These are phyloP conservation scores for Zoysia matrella DNA, from an alignment of 202 grass and related monocot species.

Conservation along the genomic window DNA sequence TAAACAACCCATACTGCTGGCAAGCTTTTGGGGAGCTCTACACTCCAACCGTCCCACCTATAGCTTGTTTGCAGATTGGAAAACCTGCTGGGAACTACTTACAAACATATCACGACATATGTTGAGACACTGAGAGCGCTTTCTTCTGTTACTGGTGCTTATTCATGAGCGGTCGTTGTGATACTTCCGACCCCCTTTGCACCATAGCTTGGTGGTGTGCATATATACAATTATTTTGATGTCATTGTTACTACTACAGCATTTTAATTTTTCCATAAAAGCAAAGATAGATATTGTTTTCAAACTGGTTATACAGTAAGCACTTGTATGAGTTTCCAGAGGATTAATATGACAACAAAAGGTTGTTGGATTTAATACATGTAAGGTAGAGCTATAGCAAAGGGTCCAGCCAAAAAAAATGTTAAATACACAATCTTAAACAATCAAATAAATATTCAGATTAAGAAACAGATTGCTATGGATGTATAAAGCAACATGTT, in stretches of 20 bases:
- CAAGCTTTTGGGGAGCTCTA: conserved; percentile 84
- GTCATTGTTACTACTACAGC: conserved; percentile 37
- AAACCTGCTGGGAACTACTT: conserved; percentile 61
- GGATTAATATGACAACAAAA: conserved; percentile 20
- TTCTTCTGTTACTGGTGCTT: conserved; percentile 55
- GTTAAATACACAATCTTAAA: conserved; percentile 23
- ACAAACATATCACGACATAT: conserved; percentile 78
- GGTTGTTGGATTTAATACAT: conserved; percentile 10
- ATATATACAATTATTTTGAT: conserved; percentile 65
- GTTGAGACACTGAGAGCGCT: conserved; percentile 57
- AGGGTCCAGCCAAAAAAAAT: conserved; percentile 18
- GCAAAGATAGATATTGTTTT: conserved; percentile 38
- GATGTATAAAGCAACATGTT: conserved; percentile 17
- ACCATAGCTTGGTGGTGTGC: conserved; percentile 61
- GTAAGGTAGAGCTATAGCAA: conserved; percentile 15
- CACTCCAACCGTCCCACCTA: conserved; percentile 73
- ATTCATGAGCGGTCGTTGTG: conserved; percentile 61
- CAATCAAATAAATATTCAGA: conserved; percentile 11
- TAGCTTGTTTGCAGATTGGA: conserved; percentile 61
- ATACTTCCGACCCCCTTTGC: conserved; percentile 73
- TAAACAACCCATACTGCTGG: conserved; percentile 97
- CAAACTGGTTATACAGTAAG: conserved; percentile 30
- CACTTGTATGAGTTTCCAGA: conserved; percentile 34
- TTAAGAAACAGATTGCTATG: conserved; percentile 8
- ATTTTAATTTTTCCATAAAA: conserved; percentile 39